Conservation (phyloP, 2,329 filamentous ascomycete genomes). For the Sporothrix brasiliensis region DNA sequence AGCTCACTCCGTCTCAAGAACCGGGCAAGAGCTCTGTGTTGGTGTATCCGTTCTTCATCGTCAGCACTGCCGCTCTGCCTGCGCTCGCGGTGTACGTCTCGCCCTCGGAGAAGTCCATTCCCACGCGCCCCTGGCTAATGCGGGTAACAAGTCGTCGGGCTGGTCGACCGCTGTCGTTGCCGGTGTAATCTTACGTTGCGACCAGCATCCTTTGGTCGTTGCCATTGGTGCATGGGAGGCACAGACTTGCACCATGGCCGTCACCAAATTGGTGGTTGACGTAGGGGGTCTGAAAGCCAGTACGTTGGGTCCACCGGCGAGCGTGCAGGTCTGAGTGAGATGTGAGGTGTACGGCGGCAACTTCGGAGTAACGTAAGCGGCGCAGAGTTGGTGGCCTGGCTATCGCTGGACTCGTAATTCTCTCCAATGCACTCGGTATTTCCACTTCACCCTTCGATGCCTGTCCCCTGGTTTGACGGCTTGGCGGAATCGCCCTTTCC, state of each 20-base stretch:
- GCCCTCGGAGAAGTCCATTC: constrained; percentile 3
- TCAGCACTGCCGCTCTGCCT: not conserved
- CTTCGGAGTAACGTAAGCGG: not conserved
- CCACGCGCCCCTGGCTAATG: constrained; percentile 35
- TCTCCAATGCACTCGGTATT: not conserved
- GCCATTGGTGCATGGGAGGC: constrained; percentile 36
- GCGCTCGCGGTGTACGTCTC: constrained; percentile 2
- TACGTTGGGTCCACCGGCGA: constrained; percentile 42
- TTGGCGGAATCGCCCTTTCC: constrained; percentile 20
- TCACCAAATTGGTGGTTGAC: constrained; percentile 43
- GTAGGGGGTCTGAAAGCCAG: constrained; percentile 41
- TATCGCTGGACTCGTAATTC: constrained; percentile 18
- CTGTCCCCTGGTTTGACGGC: not conserved
- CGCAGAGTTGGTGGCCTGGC: not conserved
- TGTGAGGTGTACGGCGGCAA: not conserved
- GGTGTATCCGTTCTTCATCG: not conserved
- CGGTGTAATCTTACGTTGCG: constrained; percentile 38
- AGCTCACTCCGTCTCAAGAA: constrained; percentile 37
- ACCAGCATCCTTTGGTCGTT: constrained; percentile 34
- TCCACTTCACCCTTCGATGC: not conserved
- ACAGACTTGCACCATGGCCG: constrained; percentile 41
- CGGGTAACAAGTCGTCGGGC: constrained; percentile 37
- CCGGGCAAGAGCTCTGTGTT: constrained; percentile 27
- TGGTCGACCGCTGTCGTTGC: constrained; percentile 41
- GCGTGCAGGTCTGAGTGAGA: constrained; percentile 29